Conservation (phyloP, 202 grass and related monocot genomes). For the Digitaria exilis region DNA sequence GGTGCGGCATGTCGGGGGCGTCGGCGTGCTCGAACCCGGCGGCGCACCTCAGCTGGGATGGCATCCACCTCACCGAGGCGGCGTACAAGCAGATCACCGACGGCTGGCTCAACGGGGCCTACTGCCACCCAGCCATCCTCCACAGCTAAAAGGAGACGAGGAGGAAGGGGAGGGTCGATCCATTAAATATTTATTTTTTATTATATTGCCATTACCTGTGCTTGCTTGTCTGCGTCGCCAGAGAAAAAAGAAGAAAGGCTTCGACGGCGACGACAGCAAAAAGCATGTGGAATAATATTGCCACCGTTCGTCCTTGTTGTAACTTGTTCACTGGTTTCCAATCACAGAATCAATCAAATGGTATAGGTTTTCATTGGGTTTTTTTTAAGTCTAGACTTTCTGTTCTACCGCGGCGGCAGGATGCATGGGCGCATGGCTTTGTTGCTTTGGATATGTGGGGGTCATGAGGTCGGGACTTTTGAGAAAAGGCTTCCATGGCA, state of each 20-base stretch:
- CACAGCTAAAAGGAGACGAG: constrained; percentile 2
- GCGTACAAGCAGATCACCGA: constrained; percentile 66
- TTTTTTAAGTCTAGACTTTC: too few species aligned
- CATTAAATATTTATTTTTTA: background rate
- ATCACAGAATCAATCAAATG: constrained; percentile 12
- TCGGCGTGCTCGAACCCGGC: constrained; percentile 57
- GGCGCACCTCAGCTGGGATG: constrained; percentile 67
- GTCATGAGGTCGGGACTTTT: constrained; percentile 34
- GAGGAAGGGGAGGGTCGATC: too few species aligned
- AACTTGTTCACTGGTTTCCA: background rate
- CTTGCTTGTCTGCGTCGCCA: constrained; percentile 4
- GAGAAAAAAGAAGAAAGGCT: background rate
- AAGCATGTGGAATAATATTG: background rate
- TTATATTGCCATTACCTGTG: background rate
- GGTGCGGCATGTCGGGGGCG: constrained; percentile 60
- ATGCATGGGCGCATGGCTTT: too few species aligned
- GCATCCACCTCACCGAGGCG: constrained; percentile 72
- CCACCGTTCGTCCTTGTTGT: background rate
- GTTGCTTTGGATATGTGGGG: background rate
- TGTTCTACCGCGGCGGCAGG: constrained; percentile 3
- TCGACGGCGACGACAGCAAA: constrained; percentile 2
- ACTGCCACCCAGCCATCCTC: constrained; percentile 55
- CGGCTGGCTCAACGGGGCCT: constrained; percentile 59
- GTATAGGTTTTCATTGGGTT: background rate
- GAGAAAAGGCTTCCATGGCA: constrained; percentile 14